These are phyloP conservation scores for Triticum timopheevii DNA, from an alignment of 176 grass and related monocot genomes.

Conservation along the genomic window DNA sequence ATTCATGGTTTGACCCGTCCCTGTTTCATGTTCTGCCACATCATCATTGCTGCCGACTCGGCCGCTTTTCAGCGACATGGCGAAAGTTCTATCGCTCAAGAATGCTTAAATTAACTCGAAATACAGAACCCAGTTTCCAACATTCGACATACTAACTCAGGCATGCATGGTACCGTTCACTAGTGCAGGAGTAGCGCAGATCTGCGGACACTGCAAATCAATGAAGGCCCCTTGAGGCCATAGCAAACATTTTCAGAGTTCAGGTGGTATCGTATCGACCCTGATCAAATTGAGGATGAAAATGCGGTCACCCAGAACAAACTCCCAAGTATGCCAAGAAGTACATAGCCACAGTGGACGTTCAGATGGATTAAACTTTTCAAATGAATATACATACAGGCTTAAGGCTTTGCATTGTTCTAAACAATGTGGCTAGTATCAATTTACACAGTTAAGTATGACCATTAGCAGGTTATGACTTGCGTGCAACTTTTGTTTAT, in stretches of 20 bases:
- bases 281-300: not conserved
- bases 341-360: not conserved
- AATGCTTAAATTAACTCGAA: not conserved
- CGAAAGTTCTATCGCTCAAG: not conserved
- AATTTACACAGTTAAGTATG: not conserved
- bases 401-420: not conserved
- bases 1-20: not conserved
- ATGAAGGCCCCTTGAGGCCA: not conserved
- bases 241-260: not conserved
- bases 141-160: not conserved
- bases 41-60: not conserved
- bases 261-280: not conserved
- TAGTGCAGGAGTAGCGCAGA: not conserved
- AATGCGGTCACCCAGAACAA: not conserved
- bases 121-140: not conserved
- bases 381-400: not conserved
- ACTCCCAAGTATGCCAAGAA: not conserved
- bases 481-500: not conserved
- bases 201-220: not conserved
- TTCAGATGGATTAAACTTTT: not conserved
- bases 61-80: not conserved
- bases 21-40: not conserved
- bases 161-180: not conserved
- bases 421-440: conserved; percentile 8
- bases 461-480: not conserved